Conservation (phyloP, 2,329 filamentous ascomycete genomes). For the Fusarium sp. region DNA sequence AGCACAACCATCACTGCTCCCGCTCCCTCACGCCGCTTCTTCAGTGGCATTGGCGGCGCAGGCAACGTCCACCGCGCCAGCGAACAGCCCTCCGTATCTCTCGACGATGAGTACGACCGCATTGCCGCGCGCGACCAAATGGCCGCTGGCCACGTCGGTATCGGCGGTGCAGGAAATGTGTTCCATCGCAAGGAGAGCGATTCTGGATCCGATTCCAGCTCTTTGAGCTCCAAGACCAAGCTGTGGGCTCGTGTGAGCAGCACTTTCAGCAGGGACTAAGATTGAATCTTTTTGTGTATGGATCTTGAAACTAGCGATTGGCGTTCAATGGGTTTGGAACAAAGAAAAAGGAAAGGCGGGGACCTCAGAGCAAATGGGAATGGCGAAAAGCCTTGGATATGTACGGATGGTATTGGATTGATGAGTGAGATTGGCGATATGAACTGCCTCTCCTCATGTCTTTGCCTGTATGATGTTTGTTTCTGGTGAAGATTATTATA, state of each 20-base stretch:
- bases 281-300: slow-evolving; percentile 1
- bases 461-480: slow-evolving; percentile 51
- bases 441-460: slow-evolving; percentile 25
- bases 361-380: slow-evolving; percentile 50
- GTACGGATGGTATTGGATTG: slow-evolving; percentile 27
- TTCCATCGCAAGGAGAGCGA: slow-evolving; percentile 64
- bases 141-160: slow-evolving; percentile 70
- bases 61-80: slow-evolving; percentile 67
- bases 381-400: slow-evolving; percentile 28
- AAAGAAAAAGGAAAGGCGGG: slow-evolving; percentile 23
- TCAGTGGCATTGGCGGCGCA: slow-evolving; percentile 73
- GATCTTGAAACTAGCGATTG: slow-evolving; percentile 36
- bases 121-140: slow-evolving; percentile 55
- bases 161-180: slow-evolving; percentile 72
- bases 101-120: slow-evolving; percentile 60
- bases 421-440: slow-evolving; percentile 36
- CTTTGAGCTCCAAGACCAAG: slow-evolving; percentile 48
- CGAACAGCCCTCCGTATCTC: slow-evolving; percentile 60
- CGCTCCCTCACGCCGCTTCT: slow-evolving; percentile 62
- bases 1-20: slow-evolving; percentile 49
- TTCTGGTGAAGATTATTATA: slow-evolving; percentile 60
- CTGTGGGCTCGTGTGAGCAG: slow-evolving; percentile 50
- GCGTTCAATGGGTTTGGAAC: slow-evolving; percentile 38
- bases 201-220: slow-evolving; percentile 50
- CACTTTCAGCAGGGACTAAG: slow-evolving; percentile 49